Evolutionary conservation across 108 stramenopile species (phyloP).

Genomic region (Nitzschia putrida): DNA sequence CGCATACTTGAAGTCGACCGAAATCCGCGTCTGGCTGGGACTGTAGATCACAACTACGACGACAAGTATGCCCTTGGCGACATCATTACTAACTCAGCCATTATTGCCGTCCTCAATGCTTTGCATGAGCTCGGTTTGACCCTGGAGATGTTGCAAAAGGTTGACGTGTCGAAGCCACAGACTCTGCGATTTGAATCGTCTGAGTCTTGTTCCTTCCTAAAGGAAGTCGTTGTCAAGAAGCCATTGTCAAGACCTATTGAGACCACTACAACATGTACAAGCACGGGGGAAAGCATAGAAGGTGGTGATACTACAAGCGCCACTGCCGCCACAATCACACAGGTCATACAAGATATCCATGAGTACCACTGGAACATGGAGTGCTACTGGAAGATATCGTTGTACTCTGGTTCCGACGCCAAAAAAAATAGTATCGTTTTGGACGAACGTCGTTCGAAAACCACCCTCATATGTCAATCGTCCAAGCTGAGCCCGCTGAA

Average conservation of each 20-base stretch:
- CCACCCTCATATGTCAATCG: constrained; percentile 42
- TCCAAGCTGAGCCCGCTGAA: constrained; percentile 29
- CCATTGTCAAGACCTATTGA: not conserved
- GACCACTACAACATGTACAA: not conserved
- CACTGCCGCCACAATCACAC: not conserved
- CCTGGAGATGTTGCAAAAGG: constrained; percentile 13
- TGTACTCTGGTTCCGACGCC: constrained; percentile 49
- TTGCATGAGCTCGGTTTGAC: constrained; percentile 69
- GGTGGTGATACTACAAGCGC: not conserved
- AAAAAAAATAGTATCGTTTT: constrained; percentile 14
- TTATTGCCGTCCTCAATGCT: constrained; percentile 59
- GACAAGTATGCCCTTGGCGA: constrained; percentile 73
- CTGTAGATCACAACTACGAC: constrained; percentile 59
- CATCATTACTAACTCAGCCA: constrained; percentile 54
- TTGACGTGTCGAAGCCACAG: constrained; percentile 25
- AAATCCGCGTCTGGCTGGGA: constrained; percentile 36
- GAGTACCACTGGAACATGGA: constrained; percentile 58
- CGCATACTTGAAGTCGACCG: constrained; percentile 41
- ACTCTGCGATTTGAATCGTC: constrained; percentile 59
- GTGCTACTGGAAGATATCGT: constrained; percentile 23
- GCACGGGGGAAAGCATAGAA: not conserved
- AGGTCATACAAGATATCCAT: constrained; percentile 30
- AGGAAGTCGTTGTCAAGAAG: constrained; percentile 24
- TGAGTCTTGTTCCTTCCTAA: constrained; percentile 40
- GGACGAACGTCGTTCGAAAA: constrained; percentile 24